Evolutionary conservation across 2,329 filamentous ascomycete species (phyloP).

Genomic region (Colletotrichum liaoningense): DNA sequence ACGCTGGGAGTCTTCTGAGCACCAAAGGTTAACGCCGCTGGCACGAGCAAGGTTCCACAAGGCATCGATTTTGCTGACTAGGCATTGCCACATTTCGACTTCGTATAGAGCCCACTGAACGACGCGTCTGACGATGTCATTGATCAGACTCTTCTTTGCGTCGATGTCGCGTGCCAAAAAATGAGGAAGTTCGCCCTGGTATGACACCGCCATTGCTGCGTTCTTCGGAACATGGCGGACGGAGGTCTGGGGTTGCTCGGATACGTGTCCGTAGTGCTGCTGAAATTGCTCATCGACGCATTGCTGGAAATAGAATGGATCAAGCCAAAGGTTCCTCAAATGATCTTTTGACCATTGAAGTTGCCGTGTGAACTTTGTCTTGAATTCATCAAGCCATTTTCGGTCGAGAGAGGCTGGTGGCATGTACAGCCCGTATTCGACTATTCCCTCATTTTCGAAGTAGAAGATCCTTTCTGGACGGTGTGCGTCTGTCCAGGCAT

Average conservation of each 20-base stretch:
- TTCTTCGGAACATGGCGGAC: not conserved
- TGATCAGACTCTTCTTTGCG: constrained; percentile 21
- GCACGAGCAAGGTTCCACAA: not conserved
- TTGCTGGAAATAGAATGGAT: not conserved
- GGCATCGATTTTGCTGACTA: not conserved
- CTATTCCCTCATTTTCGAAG: not conserved
- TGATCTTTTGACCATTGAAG: not conserved
- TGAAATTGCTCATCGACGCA: not conserved
- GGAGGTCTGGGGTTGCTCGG: not conserved
- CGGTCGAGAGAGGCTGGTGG: not conserved
- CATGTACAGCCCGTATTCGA: not conserved
- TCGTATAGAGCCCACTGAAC: not conserved
- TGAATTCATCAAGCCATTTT: not conserved
- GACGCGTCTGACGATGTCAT: constrained; percentile 20
- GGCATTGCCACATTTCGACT: constrained; percentile 1
- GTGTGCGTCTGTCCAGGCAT: not conserved
- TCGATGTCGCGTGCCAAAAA: constrained; percentile 13
- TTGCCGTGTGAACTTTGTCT: not conserved
- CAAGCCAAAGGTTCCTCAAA: not conserved
- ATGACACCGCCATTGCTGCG: not conserved
- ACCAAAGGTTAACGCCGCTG: not conserved
- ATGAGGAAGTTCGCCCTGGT: not conserved
- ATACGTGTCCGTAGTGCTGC: constrained; percentile 1
- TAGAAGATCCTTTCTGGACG: not conserved
- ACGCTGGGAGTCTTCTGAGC: not conserved